Evolutionary conservation across 768 basidiomycete genomes (phyloP).

Genomic region (Podaxis pistillaris): DNA sequence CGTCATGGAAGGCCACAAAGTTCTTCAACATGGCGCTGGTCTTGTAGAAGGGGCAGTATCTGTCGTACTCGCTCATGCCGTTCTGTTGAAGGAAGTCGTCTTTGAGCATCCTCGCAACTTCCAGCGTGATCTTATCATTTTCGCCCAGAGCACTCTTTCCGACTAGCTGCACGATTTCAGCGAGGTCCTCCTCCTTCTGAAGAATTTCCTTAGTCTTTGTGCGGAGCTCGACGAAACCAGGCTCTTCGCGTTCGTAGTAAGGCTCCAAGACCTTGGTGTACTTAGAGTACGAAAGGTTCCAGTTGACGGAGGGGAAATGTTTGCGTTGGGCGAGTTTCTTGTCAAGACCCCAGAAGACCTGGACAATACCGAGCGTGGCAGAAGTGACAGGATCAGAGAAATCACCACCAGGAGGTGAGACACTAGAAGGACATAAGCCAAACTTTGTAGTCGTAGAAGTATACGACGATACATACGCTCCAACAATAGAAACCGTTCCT

Average conservation of each 20-base stretch:
- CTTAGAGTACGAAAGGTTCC: slow-evolving; percentile 99
- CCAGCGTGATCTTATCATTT: slow-evolving; percentile 96
- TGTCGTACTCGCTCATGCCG: slow-evolving; percentile 97
- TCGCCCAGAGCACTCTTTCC: slow-evolving; percentile 98
- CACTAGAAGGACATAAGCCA: slow-evolving; percentile 46
- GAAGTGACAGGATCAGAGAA: slow-evolving; percentile 99
- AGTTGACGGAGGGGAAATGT: slow-evolving; percentile 99
- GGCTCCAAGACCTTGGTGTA: slow-evolving; percentile 93
- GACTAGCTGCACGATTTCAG: slow-evolving; percentile 99
- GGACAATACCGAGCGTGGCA: slow-evolving; percentile 96
- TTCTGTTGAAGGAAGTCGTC: slow-evolving; percentile 98
- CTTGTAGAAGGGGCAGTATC: slow-evolving; percentile 99
- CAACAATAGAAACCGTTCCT: slow-evolving; percentile 97
- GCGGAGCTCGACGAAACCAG: slow-evolving; percentile 94
- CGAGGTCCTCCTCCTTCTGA: slow-evolving; percentile 97
- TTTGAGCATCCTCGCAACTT: slow-evolving; percentile 96
- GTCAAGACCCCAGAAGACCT: slow-evolving; percentile 99
- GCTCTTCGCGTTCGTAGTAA: slow-evolving; percentile 86
- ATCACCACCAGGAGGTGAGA: slow-evolving; percentile 98
- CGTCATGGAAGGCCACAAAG: slow-evolving; percentile 91
- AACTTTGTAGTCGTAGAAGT: background rate
- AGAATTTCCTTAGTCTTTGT: slow-evolving; percentile 94
- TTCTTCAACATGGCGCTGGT: slow-evolving; percentile 94
- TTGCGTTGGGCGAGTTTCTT: slow-evolving; percentile 99
- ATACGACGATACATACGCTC: slow-evolving; percentile 69